These are phyloP conservation scores for Gossypium arboreum DNA, from an alignment of 345 rosid genomes.

Conservation along the genomic window DNA sequence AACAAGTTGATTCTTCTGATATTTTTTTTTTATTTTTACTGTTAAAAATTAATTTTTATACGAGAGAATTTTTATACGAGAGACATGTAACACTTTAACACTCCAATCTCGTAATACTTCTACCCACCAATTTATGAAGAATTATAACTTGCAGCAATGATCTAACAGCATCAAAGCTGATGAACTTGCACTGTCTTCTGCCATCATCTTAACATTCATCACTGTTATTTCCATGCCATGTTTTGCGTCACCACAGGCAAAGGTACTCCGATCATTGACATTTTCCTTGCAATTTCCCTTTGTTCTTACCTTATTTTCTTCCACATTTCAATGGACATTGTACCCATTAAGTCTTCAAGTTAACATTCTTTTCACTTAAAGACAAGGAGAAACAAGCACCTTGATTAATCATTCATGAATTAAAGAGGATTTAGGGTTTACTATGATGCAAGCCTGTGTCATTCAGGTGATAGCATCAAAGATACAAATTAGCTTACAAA, in stretches of 20 bases:
- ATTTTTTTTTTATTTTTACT: too few relatives aligned
- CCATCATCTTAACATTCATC: neutral
- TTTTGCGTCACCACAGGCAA: neutral
- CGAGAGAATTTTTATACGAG: accelerated
- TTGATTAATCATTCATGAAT: neutral
- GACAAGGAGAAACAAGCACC: neutral
- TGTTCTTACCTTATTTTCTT: neutral
- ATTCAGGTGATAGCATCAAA: neutral
- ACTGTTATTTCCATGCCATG: neutral
- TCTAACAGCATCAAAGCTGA: neutral
- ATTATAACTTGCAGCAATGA: neutral
- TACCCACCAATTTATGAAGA: neutral
- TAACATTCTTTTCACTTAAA: too few relatives aligned
- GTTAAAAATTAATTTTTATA: accelerated
- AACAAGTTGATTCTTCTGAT: accelerated
- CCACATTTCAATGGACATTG: neutral
- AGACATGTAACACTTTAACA: too few relatives aligned
- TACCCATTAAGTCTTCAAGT: too few relatives aligned
- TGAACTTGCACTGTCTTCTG: neutral
- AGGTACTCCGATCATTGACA: neutral
- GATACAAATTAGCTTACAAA: neutral
- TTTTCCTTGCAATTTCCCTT: neutral
- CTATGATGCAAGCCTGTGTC: slow-evolving; percentile 1
- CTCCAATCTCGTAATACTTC: too few relatives aligned
- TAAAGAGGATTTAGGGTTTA: neutral